These are phyloP conservation scores for Fusarium veterinarium DNA, from an alignment of 2,329 filamentous ascomycete species.

Conservation along the genomic window DNA sequence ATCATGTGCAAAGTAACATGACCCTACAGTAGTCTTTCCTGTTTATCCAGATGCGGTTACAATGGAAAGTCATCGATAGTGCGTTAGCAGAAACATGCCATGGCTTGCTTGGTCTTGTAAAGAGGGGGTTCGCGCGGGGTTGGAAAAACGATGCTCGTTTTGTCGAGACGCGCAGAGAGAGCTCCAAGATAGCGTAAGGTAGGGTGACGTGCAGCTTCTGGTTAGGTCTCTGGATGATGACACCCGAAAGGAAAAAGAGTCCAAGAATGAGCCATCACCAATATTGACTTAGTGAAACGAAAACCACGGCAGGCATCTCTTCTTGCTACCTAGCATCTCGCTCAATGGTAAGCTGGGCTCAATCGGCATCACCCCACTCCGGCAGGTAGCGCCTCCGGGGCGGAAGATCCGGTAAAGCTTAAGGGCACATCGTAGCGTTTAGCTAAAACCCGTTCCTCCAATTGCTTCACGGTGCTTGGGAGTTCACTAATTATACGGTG, in stretches of 20 bases:
- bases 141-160: constrained; percentile 13
- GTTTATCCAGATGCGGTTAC: constrained; percentile 9
- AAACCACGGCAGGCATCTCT: background rate
- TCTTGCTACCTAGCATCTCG: background rate
- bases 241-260: background rate
- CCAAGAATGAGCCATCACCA: background rate
- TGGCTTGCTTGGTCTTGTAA: constrained; percentile 1
- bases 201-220: constrained; percentile 30
- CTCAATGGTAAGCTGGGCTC: constrained; percentile 25
- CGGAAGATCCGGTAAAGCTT: constrained; percentile 42
- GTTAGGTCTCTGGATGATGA: constrained; percentile 16
- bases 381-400: constrained; percentile 26
- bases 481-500: background rate
- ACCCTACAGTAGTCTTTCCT: background rate
- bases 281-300: background rate
- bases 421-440: constrained; percentile 16
- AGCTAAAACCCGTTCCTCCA: background rate
- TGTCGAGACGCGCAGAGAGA: background rate
- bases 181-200: background rate
- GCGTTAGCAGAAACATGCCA: background rate
- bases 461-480: background rate
- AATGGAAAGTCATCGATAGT: background rate
- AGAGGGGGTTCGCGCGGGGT: constrained; percentile 19
- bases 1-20: constrained; percentile 11
- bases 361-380: constrained; percentile 30